Percentiles rank a stretch among this genome's conserved stretches.
Evolutionary conservation across 441 rosid species (phyloP).

Genomic region (Capsella rubella): DNA sequence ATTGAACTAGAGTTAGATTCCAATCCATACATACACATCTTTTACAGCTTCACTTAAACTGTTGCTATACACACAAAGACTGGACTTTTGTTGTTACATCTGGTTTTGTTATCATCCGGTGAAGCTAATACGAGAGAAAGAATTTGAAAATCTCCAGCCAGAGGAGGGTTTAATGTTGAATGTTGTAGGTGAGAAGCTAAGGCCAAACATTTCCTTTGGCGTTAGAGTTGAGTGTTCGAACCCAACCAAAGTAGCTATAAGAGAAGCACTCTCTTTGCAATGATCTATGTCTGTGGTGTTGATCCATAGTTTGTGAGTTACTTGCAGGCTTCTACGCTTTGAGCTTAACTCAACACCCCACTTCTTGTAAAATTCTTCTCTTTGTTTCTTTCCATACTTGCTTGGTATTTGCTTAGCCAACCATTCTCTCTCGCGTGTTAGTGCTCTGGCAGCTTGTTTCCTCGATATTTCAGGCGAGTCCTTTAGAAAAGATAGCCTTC

Average conservation of each 20-base stretch:
- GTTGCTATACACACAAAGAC: conserved; percentile 31
- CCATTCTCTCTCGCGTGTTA: conserved; percentile 69
- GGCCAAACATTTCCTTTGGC: conserved; percentile 84
- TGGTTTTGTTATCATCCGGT: conserved; percentile 26
- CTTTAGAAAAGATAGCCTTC: conserved; percentile 74
- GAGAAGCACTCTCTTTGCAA: conserved; percentile 65
- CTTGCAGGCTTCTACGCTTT: conserved; percentile 76
- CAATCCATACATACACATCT: conserved; percentile 11
- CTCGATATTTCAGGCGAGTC: conserved; percentile 41
- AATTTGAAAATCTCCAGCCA: conserved; percentile 58
- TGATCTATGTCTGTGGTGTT: conserved; percentile 60
- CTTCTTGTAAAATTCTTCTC: conserved; percentile 61
- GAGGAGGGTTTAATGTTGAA: conserved; percentile 41
- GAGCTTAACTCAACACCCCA: conserved; percentile 72
- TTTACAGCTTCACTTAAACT: conserved; percentile 26
- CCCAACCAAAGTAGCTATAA: conserved; percentile 71
- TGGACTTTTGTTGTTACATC: background rate
- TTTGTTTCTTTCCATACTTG: conserved; percentile 60
- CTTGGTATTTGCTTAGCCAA: conserved; percentile 68
- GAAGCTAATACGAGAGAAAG: conserved; percentile 54
- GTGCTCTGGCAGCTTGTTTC: conserved; percentile 53
- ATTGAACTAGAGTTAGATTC: conserved; percentile 22
- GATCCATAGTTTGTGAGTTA: conserved; percentile 67
- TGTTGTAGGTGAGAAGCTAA: conserved; percentile 57
- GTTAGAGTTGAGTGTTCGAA: conserved; percentile 60